Conservation (phyloP, 2,329 filamentous ascomycete species). For the Xylariaceae sp. region DNA sequence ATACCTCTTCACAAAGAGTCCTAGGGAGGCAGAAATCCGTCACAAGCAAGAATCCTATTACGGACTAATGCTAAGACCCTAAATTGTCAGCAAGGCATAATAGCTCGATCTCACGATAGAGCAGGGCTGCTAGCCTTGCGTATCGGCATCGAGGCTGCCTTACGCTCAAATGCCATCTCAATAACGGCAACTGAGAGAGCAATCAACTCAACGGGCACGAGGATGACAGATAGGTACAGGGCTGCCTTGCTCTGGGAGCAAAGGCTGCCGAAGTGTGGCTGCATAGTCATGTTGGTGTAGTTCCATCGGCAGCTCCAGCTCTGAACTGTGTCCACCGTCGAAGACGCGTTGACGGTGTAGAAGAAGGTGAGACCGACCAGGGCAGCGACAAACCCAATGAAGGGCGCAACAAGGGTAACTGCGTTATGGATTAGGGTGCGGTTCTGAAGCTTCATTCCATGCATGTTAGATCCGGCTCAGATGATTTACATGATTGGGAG, state of each 20-base stretch:
- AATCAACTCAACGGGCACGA: slow-evolving; percentile 53
- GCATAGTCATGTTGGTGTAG: slow-evolving; percentile 45
- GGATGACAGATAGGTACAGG: slow-evolving; percentile 50
- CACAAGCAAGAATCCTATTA: too few relatives aligned
- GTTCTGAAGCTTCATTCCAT: slow-evolving; percentile 40
- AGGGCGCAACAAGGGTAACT: slow-evolving; percentile 37
- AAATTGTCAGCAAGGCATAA: too few relatives aligned
- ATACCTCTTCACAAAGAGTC: too few relatives aligned
- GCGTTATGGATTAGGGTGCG: slow-evolving; percentile 33
- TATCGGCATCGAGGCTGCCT: slow-evolving; percentile 16
- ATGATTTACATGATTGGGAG: not conserved
- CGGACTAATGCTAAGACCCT: too few relatives aligned
- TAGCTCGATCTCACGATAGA: slow-evolving; percentile 20
- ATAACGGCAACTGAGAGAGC: slow-evolving; percentile 45
- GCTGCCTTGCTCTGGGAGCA: slow-evolving; percentile 54
- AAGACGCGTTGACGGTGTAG: slow-evolving; percentile 53
- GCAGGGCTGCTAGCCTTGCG: slow-evolving; percentile 26
- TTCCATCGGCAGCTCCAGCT: slow-evolving; percentile 63
- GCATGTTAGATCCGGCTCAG: not conserved
- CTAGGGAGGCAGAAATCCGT: too few relatives aligned
- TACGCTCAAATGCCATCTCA: slow-evolving; percentile 44
- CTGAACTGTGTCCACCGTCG: slow-evolving; percentile 50
- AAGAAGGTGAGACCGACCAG: slow-evolving; percentile 54
- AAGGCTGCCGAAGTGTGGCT: slow-evolving; percentile 53
- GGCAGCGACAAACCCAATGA: slow-evolving; percentile 42